A percentile compares a stretch with the other conserved stretches of the same genome.
phyloP scores from a whole-genome alignment of 306 rosid species.

The Senna siamea region DNA sequence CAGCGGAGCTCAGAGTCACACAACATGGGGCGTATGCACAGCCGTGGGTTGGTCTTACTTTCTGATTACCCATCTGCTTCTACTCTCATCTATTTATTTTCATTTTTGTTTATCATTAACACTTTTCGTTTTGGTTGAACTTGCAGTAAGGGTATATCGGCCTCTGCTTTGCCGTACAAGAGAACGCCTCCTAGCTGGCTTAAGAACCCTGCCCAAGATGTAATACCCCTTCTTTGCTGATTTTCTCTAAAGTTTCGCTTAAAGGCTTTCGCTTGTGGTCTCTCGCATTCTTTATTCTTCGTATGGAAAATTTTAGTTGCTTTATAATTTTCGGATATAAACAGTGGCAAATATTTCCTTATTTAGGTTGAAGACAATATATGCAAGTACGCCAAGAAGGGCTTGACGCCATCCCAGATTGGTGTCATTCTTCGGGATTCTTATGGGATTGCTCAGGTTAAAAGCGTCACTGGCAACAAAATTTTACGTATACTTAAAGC shows the following conservation, averaged over 20 bases:
- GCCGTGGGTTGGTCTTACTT: slow-evolving; percentile 59
- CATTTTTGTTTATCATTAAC: not conserved
- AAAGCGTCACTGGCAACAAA: slow-evolving; percentile 70
- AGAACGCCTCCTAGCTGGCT: slow-evolving; percentile 77
- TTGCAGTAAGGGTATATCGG: slow-evolving; percentile 79
- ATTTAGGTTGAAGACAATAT: slow-evolving; percentile 69
- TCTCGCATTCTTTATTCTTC: not conserved
- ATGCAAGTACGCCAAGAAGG: slow-evolving; percentile 82
- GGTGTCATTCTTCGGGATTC: slow-evolving; percentile 82
- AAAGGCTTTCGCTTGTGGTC: not conserved
- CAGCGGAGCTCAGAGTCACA: not conserved
- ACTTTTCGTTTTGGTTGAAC: not conserved
- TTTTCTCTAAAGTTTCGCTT: too few relatives aligned
- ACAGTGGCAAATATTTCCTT: not conserved
- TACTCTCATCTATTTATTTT: not conserved
- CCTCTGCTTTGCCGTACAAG: slow-evolving; percentile 75
- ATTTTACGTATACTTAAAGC: slow-evolving; percentile 75
- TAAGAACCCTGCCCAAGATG: slow-evolving; percentile 73
- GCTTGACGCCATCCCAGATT: slow-evolving; percentile 79
- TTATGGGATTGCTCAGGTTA: slow-evolving; percentile 77
- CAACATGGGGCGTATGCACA: slow-evolving; percentile 79
- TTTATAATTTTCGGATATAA: not conserved
- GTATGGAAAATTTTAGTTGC: not conserved
- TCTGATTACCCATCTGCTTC: not conserved
- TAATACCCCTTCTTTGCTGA: slow-evolving; percentile 5